These are phyloP conservation scores for Curvularia sp. DNA, from an alignment of 2,329 filamentous ascomycete genomes.

Conservation along the genomic window DNA sequence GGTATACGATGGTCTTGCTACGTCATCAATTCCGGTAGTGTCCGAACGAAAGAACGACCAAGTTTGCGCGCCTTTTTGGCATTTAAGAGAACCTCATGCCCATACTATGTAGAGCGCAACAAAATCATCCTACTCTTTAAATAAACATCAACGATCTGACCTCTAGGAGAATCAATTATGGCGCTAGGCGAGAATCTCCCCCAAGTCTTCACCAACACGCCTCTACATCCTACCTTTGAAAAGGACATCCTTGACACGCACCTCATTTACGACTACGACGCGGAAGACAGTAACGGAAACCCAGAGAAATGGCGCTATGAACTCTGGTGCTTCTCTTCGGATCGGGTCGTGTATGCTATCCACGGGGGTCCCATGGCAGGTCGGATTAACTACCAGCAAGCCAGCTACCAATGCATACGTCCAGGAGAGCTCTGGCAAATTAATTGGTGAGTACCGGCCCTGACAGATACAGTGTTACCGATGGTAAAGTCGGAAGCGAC, in stretches of 20 bases:
- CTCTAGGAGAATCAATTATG: conserved; percentile 19
- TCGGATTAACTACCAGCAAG: conserved; percentile 61
- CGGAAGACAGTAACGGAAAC: conserved; percentile 56
- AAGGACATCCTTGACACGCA: conserved; percentile 62
- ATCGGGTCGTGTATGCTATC: conserved; percentile 64
- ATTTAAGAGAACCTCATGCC: not conserved
- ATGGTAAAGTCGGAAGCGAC: no score
- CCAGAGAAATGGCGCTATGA: conserved; percentile 68
- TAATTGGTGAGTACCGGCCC: conserved; percentile 48
- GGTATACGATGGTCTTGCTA: not conserved
- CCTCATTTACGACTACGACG: conserved; percentile 65
- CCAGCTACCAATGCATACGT: conserved; percentile 64
- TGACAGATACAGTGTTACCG: no score
- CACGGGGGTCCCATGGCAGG: conserved; percentile 63
- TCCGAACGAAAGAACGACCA: not conserved
- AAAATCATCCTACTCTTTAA: not conserved
- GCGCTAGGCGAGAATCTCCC: conserved; percentile 34
- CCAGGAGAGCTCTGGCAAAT: conserved; percentile 66
- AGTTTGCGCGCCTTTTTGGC: not conserved
- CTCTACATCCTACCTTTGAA: conserved; percentile 52
- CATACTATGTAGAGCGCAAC: not conserved
- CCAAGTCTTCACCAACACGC: conserved; percentile 39
- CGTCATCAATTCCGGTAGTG: conserved; percentile 6
- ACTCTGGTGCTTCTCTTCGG: conserved; percentile 65
- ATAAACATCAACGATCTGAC: not conserved